Conservation (phyloP, 345 rosid species). For the Citrus hindsii region DNA sequence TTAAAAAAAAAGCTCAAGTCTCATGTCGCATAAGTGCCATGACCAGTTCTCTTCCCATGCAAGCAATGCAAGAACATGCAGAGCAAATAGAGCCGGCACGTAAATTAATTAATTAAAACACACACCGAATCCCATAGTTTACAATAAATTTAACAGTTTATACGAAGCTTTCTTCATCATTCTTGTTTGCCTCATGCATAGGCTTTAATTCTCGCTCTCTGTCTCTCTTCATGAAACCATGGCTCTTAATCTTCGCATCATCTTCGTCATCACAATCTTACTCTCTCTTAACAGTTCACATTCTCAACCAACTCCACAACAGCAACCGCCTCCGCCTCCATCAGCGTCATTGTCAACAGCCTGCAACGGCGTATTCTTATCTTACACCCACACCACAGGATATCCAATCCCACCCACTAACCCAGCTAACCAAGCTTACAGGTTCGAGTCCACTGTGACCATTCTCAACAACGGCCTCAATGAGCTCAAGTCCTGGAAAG, state of each 20-base stretch:
- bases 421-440: slow-evolving; percentile 65
- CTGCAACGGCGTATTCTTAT: slow-evolving; percentile 71
- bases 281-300: not conserved
- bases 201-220: not conserved
- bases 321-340: slow-evolving; percentile 8
- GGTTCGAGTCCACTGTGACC: slow-evolving; percentile 74
- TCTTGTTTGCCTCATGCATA: not conserved
- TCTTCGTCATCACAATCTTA: slow-evolving; percentile 1
- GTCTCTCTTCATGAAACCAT: not conserved
- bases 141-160: not conserved
- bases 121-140: not conserved
- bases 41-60: slow-evolving; percentile 10
- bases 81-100: slow-evolving; percentile 17
- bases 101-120: not conserved
- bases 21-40: not conserved
- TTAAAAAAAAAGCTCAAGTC: too few species aligned
- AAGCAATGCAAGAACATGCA: slow-evolving; percentile 10
- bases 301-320: slow-evolving; percentile 5
- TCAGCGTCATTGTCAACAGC: slow-evolving; percentile 19
- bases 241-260: not conserved
- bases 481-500: slow-evolving; percentile 74
- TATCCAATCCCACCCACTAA: slow-evolving; percentile 49
- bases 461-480: slow-evolving; percentile 65
- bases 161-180: not conserved
- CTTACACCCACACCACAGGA: slow-evolving; percentile 53